Percentiles rank a stretch among this genome's conserved stretches.
These are phyloP conservation scores for Fusarium denticulatum DNA, from an alignment of 2,329 filamentous ascomycete species.

Conservation along the genomic window DNA sequence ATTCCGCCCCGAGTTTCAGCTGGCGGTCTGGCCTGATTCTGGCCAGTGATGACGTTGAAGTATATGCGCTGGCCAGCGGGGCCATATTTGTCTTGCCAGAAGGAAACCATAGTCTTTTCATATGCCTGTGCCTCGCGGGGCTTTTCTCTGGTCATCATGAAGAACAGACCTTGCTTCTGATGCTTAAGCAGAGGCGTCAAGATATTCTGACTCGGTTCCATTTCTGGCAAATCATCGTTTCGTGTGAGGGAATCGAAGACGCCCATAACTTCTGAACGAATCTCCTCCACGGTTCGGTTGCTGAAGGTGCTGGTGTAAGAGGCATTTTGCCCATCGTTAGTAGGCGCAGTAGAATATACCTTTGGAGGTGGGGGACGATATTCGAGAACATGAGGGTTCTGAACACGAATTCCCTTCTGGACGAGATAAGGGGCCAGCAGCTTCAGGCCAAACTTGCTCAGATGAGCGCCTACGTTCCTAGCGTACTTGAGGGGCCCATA, in stretches of 20 bases:
- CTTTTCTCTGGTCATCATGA: conserved; percentile 83
- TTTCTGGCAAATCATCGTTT: conserved; percentile 78
- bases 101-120: conserved; percentile 72
- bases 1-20: conserved; percentile 77
- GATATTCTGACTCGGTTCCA: conserved; percentile 71
- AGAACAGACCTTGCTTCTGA: conserved; percentile 89
- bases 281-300: conserved; percentile 81
- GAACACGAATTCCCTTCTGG: conserved; percentile 74
- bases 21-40: conserved; percentile 68
- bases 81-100: conserved; percentile 75
- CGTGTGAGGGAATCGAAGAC: conserved; percentile 88
- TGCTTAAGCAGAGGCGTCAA: conserved; percentile 79
- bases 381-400: conserved; percentile 77
- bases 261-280: conserved; percentile 82
- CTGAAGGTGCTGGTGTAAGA: conserved; percentile 46
- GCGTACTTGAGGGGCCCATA: conserved; percentile 79
- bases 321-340: conserved; percentile 41
- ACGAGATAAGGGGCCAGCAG: conserved; percentile 73
- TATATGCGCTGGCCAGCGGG: conserved; percentile 68
- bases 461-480: conserved; percentile 71
- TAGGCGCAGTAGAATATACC: conserved; percentile 41
- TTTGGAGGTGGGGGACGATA: conserved; percentile 54
- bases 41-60: conserved; percentile 86
- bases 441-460: conserved; percentile 72
- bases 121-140: conserved; percentile 66